Evolutionary conservation across 2,329 filamentous ascomycete species (phyloP).

Genomic region (Penicillium capsulatum): DNA sequence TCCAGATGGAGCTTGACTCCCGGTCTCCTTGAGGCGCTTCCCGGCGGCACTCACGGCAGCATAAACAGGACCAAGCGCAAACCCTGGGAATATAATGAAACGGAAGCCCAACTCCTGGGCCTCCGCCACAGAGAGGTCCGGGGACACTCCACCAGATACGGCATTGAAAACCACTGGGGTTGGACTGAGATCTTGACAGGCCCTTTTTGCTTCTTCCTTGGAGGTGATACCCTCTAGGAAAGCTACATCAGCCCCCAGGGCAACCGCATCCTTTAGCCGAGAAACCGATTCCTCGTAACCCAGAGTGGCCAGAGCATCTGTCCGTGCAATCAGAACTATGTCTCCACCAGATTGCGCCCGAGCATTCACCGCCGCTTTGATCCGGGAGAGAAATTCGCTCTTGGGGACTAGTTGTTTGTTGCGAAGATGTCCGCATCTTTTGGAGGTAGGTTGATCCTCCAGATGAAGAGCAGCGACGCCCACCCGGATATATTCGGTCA

Average conservation of each 20-base stretch:
- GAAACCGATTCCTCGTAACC: slow-evolving; percentile 30
- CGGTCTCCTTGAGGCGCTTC: slow-evolving; percentile 26
- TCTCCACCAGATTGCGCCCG: slow-evolving; percentile 27
- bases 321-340: slow-evolving; percentile 35
- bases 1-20: slow-evolving; percentile 8
- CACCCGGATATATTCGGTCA: slow-evolving; percentile 43
- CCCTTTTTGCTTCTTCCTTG: slow-evolving; percentile 24
- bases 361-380: slow-evolving; percentile 28
- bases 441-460: slow-evolving; percentile 48
- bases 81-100: slow-evolving; percentile 33
- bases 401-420: slow-evolving; percentile 31
- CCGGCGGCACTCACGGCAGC: slow-evolving; percentile 20
- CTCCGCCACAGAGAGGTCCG: slow-evolving; percentile 27
- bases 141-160: slow-evolving; percentile 31
- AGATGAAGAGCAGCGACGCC: slow-evolving; percentile 52
- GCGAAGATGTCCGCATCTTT: slow-evolving; percentile 40
- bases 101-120: slow-evolving; percentile 32
- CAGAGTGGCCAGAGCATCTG: slow-evolving; percentile 25
- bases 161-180: slow-evolving; percentile 35
- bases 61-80: slow-evolving; percentile 26
- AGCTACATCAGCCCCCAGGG: slow-evolving; percentile 29
- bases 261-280: slow-evolving; percentile 27
- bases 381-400: slow-evolving; percentile 21
- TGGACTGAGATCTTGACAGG: slow-evolving; percentile 23
- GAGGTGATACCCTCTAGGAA: slow-evolving; percentile 32